Base-by-base conservation (phyloP, 768 basidiomycete genomes). In the Suillus americanus region DNA sequence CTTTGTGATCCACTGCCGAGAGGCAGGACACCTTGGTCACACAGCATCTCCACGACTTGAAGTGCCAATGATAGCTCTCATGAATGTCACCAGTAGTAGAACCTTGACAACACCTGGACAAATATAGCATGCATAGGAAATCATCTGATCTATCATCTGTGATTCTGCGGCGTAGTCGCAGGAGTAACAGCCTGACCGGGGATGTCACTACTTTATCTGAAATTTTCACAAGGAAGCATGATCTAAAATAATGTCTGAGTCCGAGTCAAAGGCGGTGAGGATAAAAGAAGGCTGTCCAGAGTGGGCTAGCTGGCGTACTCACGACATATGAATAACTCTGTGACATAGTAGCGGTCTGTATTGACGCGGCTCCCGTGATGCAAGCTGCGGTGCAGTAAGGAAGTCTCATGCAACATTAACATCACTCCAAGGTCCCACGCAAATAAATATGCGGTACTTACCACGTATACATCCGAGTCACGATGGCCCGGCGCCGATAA, bases 121-220 rank as follows among this genome's bases (percentile, higher is more conserved):
- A 56, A 56, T 35, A 56, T 56, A 56, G 20, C 14, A 37, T 38
- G 55, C 23, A 56, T 56, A 56, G 55, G n/a, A 56, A 56, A 55
- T 6, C n/a, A 14, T 54, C 54, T 33, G 53, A 54, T 54, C 8
- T 28, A 20, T 48, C n/a, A 53, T 43, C 41, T 43, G 18, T 20
- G 38, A 38, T 38, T 30, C 28, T 16, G 16, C 50, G 10, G 30
- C 53, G 3, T 33, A 13, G 30, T 53, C 28, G 5, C 28, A 28
- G 51, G 9, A 30, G 51, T 30, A 53, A 53, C 18, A 54, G 30
- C 33, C 33, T 33, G 30, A 30, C 30, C 18, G 33, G 9, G 25
- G 9, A 30, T 51, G 30, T 30, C 2, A 16, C 5, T n/a, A n/a
- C n/a, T n/a, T 18, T 30, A 53, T 20, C 10, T 20, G n/a, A 33